Base-by-base conservation (phyloP, 2,329 filamentous ascomycete genomes). In the Huntiella abstrusa region DNA sequence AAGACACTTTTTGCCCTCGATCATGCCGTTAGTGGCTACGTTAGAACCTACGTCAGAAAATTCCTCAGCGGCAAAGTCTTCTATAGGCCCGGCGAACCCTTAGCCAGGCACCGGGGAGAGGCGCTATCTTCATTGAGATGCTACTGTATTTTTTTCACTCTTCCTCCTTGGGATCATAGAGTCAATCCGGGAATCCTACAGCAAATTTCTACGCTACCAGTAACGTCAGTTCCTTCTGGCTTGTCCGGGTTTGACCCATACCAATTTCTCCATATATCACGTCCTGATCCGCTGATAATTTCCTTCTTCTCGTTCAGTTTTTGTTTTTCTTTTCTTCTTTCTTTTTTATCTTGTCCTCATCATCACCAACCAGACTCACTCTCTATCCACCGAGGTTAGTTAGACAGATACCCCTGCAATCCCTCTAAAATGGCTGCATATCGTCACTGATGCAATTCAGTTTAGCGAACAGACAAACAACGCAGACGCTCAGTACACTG, bases 151-250 rank as follows among this genome's bases (percentile, higher is more conserved):
- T 28, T 28, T 28, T 28, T 28, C 22, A 28, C 22, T 10, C 22
- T 28, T 28, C 22, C 22, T 28, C 22, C 22, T 28, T 28, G 7
- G 22, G 22, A 28, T 28, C 22, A 28, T 28, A 8, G 22, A 28
- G 22, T 7, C 22, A 28, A 28, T 28, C 22, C 22, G 22, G 22
- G 40, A 33, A 42, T 42, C 40, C 40, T 28, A 42, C 40, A 12
- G 40, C 40, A 42, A 28, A 42, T 42, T 42, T 42, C 19, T 42
- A 28, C 40, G 33, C 22, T 42, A 42, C 33, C 40, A 33, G 40
- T 42, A 32, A 28, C 40, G 40, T 42, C 40, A 42, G 40, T 42
- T 42, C 40, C 40, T 32, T 42, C 22, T 28, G 7, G 6, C 22
- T 28, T 28, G 22, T 28, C 22, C 22, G 22, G 22, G 13, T 13